Evolutionary conservation across 441 rosid species (phyloP), one percentile per base, ranked within the genome.

Genomic region (Euphorbia schlechtendalii): DNA sequence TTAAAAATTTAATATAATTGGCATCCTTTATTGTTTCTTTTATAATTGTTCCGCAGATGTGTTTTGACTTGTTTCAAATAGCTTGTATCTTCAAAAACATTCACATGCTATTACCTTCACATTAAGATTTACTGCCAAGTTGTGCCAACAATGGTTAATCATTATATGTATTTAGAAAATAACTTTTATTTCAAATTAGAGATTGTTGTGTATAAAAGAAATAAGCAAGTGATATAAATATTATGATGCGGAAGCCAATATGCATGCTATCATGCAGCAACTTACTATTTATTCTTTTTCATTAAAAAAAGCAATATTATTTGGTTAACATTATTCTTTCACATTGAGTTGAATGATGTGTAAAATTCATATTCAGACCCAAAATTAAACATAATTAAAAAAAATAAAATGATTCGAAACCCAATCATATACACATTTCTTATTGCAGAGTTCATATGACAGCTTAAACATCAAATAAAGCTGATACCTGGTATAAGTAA

Each of bases 401-500:
- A 13, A 68, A 51, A 30, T 24, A 36, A 27, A 66, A 28, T n/a
- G 24, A 51, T 48, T 24, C 49, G 13, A 56, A 52, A 65, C 40
- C 13, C 40, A 52, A 22, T 27, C 5, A 34, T 46, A 51, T 11
- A 10, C 46, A 53, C 40, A 45, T 21, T 69, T 64, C 66, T 57
- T 22, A 68, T 18, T 32, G 61, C 43, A 17, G 22, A 66, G 51
- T 10, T 24, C 30, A 63, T 45, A 51, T 17, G 34, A 30, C 63
- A 58, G 40, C 17, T 48, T 64, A 45, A 34, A 56, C 59, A 74
- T n/a, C n/a, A n/a, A n/a, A n/a, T n/a, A n/a, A n/a, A n/a, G n/a
- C n/a, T n/a, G n/a, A n/a, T 76, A 90, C 98, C 94, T 84, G 97
- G 97, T 73, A 93, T 88, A 60, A 93, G 56, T 52, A 90, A 70